Evolutionary conservation across 78 protist genomes (phyloP).

Genomic region (Bodo saltans): DNA sequence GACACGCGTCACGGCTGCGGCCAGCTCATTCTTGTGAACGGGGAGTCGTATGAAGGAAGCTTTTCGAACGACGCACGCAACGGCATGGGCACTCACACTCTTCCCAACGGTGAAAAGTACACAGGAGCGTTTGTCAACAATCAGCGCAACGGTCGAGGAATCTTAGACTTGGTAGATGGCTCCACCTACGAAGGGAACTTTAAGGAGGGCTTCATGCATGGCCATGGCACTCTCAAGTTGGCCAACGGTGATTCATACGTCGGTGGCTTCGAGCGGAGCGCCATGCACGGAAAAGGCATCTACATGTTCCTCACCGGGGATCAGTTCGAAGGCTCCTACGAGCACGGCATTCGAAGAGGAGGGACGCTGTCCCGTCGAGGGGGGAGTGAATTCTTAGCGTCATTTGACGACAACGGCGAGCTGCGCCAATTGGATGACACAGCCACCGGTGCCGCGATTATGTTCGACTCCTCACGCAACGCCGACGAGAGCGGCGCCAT

Average conservation of each 20-base stretch:
- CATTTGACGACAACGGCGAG: not conserved
- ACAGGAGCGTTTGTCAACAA: slow-evolving; percentile 15
- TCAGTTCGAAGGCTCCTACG: slow-evolving; percentile 38
- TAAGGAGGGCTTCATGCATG: slow-evolving; percentile 8
- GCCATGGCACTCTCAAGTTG: not conserved
- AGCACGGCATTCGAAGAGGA: not conserved
- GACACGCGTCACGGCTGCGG: slow-evolving; percentile 4
- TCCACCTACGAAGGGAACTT: slow-evolving; percentile 42
- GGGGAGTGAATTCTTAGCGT: not conserved
- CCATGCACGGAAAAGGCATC: slow-evolving; percentile 37
- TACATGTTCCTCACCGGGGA: slow-evolving; percentile 15
- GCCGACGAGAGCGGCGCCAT: not conserved
- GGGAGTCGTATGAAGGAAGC: slow-evolving; percentile 14
- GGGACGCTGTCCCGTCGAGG: not conserved
- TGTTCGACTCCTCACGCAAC: not conserved
- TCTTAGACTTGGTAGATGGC: slow-evolving; percentile 16
- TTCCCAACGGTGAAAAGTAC: slow-evolving; percentile 5
- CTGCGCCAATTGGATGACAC: not conserved
- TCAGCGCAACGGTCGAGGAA: slow-evolving; percentile 39
- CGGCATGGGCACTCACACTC: not conserved
- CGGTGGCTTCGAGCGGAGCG: not conserved
- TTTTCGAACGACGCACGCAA: not conserved
- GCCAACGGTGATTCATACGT: not conserved
- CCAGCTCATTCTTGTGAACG: not conserved
- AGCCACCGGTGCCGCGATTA: not conserved